Evolutionary conservation across 148 eudicot species (phyloP), one percentile per base, ranked within the genome.

Genomic region (Vaccinium vitisidaea): DNA sequence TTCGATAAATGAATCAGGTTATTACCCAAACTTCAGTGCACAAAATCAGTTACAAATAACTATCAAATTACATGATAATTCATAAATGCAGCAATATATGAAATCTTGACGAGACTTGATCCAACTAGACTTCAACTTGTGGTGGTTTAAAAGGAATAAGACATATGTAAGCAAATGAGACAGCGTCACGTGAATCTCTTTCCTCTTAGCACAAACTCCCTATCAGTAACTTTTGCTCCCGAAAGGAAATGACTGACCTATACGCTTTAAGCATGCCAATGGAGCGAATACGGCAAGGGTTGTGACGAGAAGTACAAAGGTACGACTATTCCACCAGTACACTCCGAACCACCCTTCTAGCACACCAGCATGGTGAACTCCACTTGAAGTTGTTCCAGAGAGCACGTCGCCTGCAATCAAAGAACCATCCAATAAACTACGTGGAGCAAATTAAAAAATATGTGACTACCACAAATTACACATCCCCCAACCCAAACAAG

Each of bases 291-390:
- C 87, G 71, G 84, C 89, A 50, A 91, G 85, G 59, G 93, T 86
- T 1, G 91, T 89, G 56, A 91, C 79, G 27, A 92, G 87, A 61
- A 94, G 92, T 74, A 91, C 89, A 77, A 90, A 88, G 69, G 87
- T 81, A 36, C 96, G 91, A 15, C 90, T 90, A 84, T 86, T 92
- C 96, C 96, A 94, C 95, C 95, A 91, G n/a, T 84, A 89, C 56
- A 74, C 86, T 67, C 94, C 94, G 75, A 92, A 92, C 92, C 89
- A 90, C 58, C 88, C 92, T 86, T 93, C 94, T 21, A 95, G 52
- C 10, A 94, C 90, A n/a, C 95, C 98, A n/a, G 90, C 86, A 84
- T 94, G 95, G 85, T 92, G 95, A 81, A 89, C 76, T 81, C 93
- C 94, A 74, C 74, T 85, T 58, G 94, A 90, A 30, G 92, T 83